phyloP scores from a whole-genome alignment of 1,284 basidiomycete genomes.

The Moesziomyces parantarcticus region DNA sequence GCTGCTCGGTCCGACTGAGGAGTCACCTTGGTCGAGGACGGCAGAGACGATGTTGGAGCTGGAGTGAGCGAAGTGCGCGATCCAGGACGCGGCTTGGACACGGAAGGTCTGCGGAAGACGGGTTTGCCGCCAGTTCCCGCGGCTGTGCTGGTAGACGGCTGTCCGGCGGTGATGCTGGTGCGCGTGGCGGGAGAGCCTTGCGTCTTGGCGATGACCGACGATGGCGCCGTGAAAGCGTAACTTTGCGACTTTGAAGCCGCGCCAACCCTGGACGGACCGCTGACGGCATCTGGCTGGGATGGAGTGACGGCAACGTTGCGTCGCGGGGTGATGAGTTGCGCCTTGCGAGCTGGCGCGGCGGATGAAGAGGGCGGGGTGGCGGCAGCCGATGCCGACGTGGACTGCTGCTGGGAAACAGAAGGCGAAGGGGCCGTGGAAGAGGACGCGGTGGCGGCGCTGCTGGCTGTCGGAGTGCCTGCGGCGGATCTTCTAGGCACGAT shows the following conservation, averaged over 20 bases:
- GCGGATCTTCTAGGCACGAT: slow-evolving; percentile 41
- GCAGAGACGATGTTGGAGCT: slow-evolving; percentile 15
- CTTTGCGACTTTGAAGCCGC: slow-evolving; percentile 23
- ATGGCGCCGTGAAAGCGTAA: slow-evolving; percentile 40
- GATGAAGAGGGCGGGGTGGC: slow-evolving; percentile 14
- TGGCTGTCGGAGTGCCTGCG: slow-evolving; percentile 6
- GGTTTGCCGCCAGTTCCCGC: slow-evolving; percentile 12
- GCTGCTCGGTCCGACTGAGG: background rate
- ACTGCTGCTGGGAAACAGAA: slow-evolving; percentile 12
- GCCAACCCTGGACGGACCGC: background rate
- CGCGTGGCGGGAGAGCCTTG: slow-evolving; percentile 10
- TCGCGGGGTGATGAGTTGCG: background rate
- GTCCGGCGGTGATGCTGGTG: slow-evolving; percentile 9
- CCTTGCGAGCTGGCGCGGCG: background rate
- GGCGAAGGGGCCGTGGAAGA: slow-evolving; percentile 8
- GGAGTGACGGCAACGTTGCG: background rate
- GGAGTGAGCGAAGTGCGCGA: slow-evolving; percentile 41
- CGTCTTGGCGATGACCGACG: slow-evolving; percentile 27
- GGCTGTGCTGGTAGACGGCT: slow-evolving; percentile 13
- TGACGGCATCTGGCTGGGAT: background rate
- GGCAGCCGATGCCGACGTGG: slow-evolving; percentile 9
- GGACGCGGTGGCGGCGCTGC: background rate
- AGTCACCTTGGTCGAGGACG: background rate
- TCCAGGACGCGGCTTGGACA: slow-evolving; percentile 39
- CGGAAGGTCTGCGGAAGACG: slow-evolving; percentile 30